phyloP scores from a whole-genome alignment of 306 rosid species.

The Quercus rubra region DNA sequence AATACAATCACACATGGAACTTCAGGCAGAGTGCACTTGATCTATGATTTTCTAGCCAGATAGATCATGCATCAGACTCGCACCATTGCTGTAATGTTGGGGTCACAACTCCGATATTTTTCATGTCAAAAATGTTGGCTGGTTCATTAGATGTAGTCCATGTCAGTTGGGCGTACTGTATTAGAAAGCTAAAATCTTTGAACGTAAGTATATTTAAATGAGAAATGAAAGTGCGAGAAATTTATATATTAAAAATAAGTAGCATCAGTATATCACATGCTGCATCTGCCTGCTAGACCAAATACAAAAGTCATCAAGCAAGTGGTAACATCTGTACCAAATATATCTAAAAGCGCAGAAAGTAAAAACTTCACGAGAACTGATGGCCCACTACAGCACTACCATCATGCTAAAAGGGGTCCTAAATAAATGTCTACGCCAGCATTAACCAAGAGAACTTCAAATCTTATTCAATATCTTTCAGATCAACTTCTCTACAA shows the following conservation, averaged over 20 bases:
- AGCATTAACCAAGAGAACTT: background rate
- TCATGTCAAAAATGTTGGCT: constrained; percentile 84
- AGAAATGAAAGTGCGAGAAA: background rate
- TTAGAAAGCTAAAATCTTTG: background rate
- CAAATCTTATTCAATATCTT: background rate
- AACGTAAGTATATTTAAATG: background rate
- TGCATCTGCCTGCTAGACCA: background rate
- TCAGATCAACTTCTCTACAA: background rate
- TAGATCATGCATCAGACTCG: constrained; percentile 36
- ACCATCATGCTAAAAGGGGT: background rate
- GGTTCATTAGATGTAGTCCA: constrained; percentile 26
- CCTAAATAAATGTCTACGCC: too few relatives aligned
- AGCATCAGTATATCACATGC: background rate
- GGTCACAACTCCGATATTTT: constrained; percentile 68
- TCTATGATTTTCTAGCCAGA: constrained; percentile 11
- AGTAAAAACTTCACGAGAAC: background rate
- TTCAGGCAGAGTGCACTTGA: constrained; percentile 2
- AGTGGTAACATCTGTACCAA: background rate
- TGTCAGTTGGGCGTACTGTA: constrained; percentile 3
- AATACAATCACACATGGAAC: background rate
- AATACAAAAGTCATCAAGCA: background rate
- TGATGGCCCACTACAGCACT: too few relatives aligned
- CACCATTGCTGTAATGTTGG: constrained; percentile 65
- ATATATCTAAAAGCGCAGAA: background rate
- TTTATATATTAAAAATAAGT: background rate